Evolutionary conservation across 768 basidiomycete species (phyloP).

Genomic region (Boletus bicolor): DNA sequence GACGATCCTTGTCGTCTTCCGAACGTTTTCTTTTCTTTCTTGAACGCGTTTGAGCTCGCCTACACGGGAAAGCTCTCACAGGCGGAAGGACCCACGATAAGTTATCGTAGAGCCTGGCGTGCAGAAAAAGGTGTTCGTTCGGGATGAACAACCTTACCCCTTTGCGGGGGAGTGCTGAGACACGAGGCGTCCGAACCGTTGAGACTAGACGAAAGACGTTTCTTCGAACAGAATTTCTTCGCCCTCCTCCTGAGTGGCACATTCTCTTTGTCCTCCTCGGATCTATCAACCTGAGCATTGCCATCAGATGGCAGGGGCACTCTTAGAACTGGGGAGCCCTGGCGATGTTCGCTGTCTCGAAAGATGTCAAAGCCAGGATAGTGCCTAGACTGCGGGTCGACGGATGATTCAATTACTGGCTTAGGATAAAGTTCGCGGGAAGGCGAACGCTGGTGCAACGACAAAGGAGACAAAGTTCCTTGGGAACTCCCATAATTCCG

Average conservation of each 20-base stretch:
- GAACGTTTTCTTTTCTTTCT: background rate
- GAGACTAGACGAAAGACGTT: conserved; percentile 9
- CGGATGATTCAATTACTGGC: conserved; percentile 38
- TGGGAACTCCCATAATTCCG: conserved; percentile 9
- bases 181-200: conserved; percentile 3
- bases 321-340: conserved; percentile 1
- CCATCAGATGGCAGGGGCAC: conserved; percentile 1
- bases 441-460: conserved; percentile 14
- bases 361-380: conserved; percentile 66
- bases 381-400: conserved; percentile 55
- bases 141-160: conserved; percentile 5
- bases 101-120: conserved; percentile 21
- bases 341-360: conserved; percentile 38
- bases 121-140: conserved; percentile 16
- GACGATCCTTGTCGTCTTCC: background rate
- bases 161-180: conserved; percentile 3
- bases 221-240: conserved; percentile 37
- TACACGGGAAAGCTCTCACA: background rate
- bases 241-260: conserved; percentile 44
- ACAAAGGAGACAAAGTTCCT: conserved; percentile 8
- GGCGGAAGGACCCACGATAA: background rate
- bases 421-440: conserved; percentile 21
- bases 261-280: conserved; percentile 59
- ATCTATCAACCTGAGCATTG: conserved; percentile 7
- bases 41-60: background rate